A percentile compares a stretch with the other conserved stretches of the same genome.
Evolutionary conservation across 192 early-diverging fungal genomes (phyloP).

Genomic region (Gamsiella multidivaricata): DNA sequence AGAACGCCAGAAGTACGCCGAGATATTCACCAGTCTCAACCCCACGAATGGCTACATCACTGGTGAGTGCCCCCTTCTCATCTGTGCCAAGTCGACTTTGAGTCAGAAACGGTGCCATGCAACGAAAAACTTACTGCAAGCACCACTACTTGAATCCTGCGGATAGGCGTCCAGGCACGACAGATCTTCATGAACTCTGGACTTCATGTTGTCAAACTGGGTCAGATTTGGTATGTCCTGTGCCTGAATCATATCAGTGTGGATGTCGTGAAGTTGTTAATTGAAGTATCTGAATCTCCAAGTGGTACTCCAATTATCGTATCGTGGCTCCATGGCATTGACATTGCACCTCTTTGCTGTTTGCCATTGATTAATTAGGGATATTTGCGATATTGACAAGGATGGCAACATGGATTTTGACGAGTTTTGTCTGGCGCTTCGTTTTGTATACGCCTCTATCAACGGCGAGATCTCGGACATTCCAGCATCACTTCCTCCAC

Average conservation of each 20-base stretch:
- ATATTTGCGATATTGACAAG: constrained; percentile 85
- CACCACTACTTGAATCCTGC: background rate
- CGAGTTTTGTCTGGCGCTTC: constrained; percentile 84
- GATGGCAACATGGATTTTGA: constrained; percentile 86
- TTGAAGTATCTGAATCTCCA: too few relatives aligned
- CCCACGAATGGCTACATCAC: constrained; percentile 64
- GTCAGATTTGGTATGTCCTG: constrained; percentile 49
- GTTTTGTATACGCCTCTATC: constrained; percentile 78
- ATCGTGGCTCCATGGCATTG: background rate
- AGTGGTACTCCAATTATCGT: background rate
- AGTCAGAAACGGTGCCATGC: background rate
- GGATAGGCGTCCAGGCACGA: constrained; percentile 38
- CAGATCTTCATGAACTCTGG: constrained; percentile 53
- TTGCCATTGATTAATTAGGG: constrained; percentile 61
- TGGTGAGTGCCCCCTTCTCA: constrained; percentile 35
- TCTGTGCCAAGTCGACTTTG: too few relatives aligned
- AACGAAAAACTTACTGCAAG: background rate
- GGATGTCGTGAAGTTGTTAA: too few relatives aligned
- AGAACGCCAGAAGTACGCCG: constrained; percentile 63
- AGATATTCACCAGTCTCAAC: constrained; percentile 63
- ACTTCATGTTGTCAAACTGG: constrained; percentile 26
- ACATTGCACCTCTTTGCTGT: background rate
- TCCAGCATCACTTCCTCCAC: constrained; percentile 69
- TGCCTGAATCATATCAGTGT: background rate
- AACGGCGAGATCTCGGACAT: constrained; percentile 62